Base-by-base conservation (phyloP, 176 grass and related monocot genomes). In the Oryza brachyantha region DNA sequence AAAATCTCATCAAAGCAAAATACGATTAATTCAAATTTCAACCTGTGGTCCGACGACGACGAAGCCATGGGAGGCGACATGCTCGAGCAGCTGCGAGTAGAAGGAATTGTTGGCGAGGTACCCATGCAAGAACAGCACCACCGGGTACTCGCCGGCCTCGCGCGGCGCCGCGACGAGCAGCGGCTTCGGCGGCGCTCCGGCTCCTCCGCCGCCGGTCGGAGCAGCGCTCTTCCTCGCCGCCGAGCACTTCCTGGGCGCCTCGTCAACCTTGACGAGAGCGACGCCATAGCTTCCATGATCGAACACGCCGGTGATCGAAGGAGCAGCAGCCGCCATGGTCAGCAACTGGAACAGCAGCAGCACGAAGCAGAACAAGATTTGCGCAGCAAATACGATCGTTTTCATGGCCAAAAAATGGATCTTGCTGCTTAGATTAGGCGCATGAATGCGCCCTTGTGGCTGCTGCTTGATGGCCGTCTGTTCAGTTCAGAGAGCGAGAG, bases 41-140 rank as follows among this genome's bases (percentile, higher is more conserved):
- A 97, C 94, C 91, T 93, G 94, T 4, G 91, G 91, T 6, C 17
- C 86, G 42, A 97, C 13, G 61, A 88, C 76, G 70, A 94, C 68
- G 82, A 90, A 97, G 24, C 94, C 94, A 73, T 97, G 89, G 83
- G 94, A 97, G 34, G 94, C 91, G 2, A 97, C 72, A 61, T 92
- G 94, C 32, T 73, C 70, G 34, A 92, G 64, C 12, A 94, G 84
- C 88, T 94, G 91, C 24, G 94, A 97, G 68, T 97, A 97, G 94
- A 97, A 97, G 59, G 85, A 90, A 66, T 97, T 97, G 55, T 43
- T 27, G 12, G 68, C 68, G 34, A 97, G 62, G 72, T 92, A 97
- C 13, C 94, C 94, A 72, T 97, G 91, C 43, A 90, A 27, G 78
- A 97, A 97, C n/a, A 94, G 3, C 21, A 97, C 43, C 31, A 94